Conservation (phyloP, 1,284 basidiomycete genomes). For the Irpex sp. region DNA sequence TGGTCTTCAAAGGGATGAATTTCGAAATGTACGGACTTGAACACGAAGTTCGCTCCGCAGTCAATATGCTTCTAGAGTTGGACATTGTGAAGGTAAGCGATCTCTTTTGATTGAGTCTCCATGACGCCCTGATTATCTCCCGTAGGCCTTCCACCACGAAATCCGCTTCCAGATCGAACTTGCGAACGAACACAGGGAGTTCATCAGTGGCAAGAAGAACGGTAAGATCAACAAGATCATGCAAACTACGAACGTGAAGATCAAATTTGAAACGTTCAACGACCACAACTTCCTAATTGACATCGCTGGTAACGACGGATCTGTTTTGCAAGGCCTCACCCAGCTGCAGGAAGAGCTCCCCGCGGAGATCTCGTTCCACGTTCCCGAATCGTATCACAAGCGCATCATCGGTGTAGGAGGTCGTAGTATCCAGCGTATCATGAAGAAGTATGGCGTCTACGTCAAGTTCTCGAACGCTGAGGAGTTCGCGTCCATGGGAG, state of each 20-base stretch:
- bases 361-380: conserved; percentile 99
- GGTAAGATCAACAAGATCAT: conserved; percentile 99
- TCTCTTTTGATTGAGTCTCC: not conserved
- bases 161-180: conserved; percentile 98
- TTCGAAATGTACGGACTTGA: conserved; percentile 98
- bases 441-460: conserved; percentile 99
- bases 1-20: conserved; percentile 96
- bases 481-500: conserved; percentile 92
- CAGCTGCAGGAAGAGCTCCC: conserved; percentile 95
- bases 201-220: conserved; percentile 98
- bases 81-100: conserved; percentile 80
- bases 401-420: conserved; percentile 99
- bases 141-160: conserved; percentile 89
- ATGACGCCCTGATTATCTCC: not conserved
- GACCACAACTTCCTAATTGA: conserved; percentile 99
- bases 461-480: conserved; percentile 99
- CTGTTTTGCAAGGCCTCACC: conserved; percentile 84
- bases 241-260: conserved; percentile 94
- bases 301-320: conserved; percentile 78
- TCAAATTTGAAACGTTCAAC: conserved; percentile 99
- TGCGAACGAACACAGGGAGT: conserved; percentile 96
- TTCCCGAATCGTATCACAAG: conserved; percentile 98
- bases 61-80: conserved; percentile 85
- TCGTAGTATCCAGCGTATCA: conserved; percentile 98
- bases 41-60: conserved; percentile 84